A percentile compares a stretch with the other conserved stretches of the same genome.
These are phyloP conservation scores for Aspergillus sp. DNA, from an alignment of 2,329 filamentous ascomycete genomes.

Conservation along the genomic window DNA sequence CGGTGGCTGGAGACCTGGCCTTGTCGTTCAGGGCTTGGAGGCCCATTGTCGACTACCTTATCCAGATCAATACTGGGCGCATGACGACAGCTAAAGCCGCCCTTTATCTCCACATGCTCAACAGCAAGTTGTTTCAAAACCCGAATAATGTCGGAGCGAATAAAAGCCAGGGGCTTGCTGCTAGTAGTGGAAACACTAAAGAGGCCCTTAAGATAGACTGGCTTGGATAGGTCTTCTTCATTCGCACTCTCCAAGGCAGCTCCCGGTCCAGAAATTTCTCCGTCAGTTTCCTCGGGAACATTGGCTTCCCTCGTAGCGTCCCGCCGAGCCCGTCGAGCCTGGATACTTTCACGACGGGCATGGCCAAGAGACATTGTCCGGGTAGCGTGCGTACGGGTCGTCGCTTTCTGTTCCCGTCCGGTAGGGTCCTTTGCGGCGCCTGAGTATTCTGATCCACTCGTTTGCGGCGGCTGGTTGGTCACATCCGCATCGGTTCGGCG, in stretches of 20 bases:
- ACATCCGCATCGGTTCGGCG: slow-evolving; percentile 56
- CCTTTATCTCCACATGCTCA: slow-evolving; percentile 89
- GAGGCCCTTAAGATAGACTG: slow-evolving; percentile 91
- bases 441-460: slow-evolving; percentile 74
- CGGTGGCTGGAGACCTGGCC: slow-evolving; percentile 59
- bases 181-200: slow-evolving; percentile 98
- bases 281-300: slow-evolving; percentile 87
- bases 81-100: slow-evolving; percentile 87
- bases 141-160: slow-evolving; percentile 84
- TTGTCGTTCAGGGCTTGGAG: slow-evolving; percentile 57
- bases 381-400: slow-evolving; percentile 62
- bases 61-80: slow-evolving; percentile 85
- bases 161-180: slow-evolving; percentile 81
- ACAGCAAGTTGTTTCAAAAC: slow-evolving; percentile 85
- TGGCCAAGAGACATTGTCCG: slow-evolving; percentile 88
- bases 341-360: slow-evolving; percentile 86
- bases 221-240: slow-evolving; percentile 74
- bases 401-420: slow-evolving; percentile 50
- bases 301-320: slow-evolving; percentile 73
- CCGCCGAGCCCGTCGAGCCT: slow-evolving; percentile 73
- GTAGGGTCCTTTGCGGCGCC: slow-evolving; percentile 47
- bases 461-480: slow-evolving; percentile 66
- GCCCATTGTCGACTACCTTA: slow-evolving; percentile 63
- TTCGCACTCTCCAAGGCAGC: slow-evolving; percentile 52
- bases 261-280: slow-evolving; percentile 64